Evolutionary conservation across 2,329 filamentous ascomycete species (phyloP).

Genomic region (Lasiodiplodia hormozganensis): DNA sequence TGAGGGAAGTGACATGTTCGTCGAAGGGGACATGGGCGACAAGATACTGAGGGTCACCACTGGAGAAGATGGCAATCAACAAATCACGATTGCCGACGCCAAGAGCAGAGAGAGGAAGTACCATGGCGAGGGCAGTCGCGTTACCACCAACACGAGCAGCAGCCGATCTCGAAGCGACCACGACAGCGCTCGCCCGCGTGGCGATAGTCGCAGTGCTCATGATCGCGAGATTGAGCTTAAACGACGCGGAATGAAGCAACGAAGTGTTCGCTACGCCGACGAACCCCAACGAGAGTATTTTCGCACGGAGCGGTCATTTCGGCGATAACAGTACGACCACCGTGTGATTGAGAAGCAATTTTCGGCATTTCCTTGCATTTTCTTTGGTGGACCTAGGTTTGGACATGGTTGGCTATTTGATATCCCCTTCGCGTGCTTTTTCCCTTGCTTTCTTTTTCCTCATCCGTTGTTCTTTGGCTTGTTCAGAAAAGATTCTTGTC

Average conservation of each 20-base stretch:
- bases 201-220: not conserved
- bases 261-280: conserved; percentile 4
- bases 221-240: not conserved
- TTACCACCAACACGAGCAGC: conserved; percentile 23
- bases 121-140: conserved; percentile 14
- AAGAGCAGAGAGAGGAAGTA: conserved; percentile 22
- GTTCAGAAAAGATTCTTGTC: not conserved
- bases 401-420: conserved; percentile 17
- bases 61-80: conserved; percentile 21
- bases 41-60: conserved; percentile 8
- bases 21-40: conserved; percentile 23
- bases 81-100: conserved; percentile 23
- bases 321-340: not conserved
- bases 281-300: not conserved
- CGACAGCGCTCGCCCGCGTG: conserved; percentile 1
- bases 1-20: conserved; percentile 5
- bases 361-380: not conserved
- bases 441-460: not conserved
- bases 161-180: conserved; percentile 23
- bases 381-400: not conserved
- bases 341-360: not conserved
- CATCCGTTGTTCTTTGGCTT: not conserved
- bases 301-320: too few species aligned
- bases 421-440: conserved; percentile 13
- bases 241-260: not conserved